Base-by-base conservation (phyloP, 257 asterid genomes). In the Vinca minor region DNA sequence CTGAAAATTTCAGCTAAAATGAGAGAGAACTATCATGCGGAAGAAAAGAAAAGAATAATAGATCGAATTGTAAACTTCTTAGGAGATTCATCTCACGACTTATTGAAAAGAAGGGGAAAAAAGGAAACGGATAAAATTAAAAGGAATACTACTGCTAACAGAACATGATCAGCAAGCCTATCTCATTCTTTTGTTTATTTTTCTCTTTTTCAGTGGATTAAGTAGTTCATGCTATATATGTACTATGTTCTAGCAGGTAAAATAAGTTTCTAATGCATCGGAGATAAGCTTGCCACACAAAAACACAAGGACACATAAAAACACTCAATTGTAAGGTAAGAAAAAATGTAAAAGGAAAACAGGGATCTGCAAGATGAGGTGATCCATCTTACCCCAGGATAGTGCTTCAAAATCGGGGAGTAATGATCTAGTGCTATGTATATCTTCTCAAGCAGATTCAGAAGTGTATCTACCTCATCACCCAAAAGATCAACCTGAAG, bases 401-500 rank as follows among this genome's bases (percentile, higher is more conserved):
- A 89, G 75, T 89, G 97, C 82, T 87, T 82, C 69, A 92, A 72
- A 70, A 92, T 71, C 25, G 97, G 97, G 23, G 91, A 85, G 75
- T 92, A 92, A 64, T 92, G 98, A 71, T 87, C 85, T 7, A 92
- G 95, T 11, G 79, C 93, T 55, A 85, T 79, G 70, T 82, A 85
- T 66, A 92, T 87, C 87, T 82, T 92, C 62, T 87, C 87, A 28
- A 89, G 95, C 63, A 89, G 76, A 73, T 77, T 66, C 79, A 81
- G 64, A 39, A 85, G 86, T 72, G 81, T 66, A 58, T 92, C 98
- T 46, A 92, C 98, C 82, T 89, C 87, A 76, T 92, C 96, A 55
- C 97, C 98, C 79, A 92, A 81, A 59, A 85, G 91, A 81, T 92
- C 98, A 66, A 92, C 98, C 98, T 92, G 88, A 68, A 72, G n/a